Evolutionary conservation across 2,329 filamentous ascomycete genomes (phyloP).

Genomic region (Aspergillus awamori): DNA sequence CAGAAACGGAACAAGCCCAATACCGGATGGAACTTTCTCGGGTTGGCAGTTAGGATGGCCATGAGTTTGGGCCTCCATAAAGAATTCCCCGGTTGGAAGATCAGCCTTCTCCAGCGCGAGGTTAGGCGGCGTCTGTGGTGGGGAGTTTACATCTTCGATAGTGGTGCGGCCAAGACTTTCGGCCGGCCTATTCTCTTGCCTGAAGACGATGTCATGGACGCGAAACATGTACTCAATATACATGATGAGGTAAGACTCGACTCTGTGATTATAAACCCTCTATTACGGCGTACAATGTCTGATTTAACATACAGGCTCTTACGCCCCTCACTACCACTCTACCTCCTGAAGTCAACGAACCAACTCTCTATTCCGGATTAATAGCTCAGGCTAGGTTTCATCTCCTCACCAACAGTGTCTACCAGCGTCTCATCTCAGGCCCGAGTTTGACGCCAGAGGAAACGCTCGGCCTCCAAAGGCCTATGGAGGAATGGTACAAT

Average conservation of each 20-base stretch:
- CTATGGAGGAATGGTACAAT: slow-evolving; percentile 48
- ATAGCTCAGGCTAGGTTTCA: slow-evolving; percentile 49
- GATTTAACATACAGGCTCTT: slow-evolving; percentile 31
- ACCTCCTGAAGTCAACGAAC: slow-evolving; percentile 41
- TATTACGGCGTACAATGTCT: neutral
- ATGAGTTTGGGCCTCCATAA: slow-evolving; percentile 56
- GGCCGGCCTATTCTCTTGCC: slow-evolving; percentile 52
- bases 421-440: slow-evolving; percentile 49
- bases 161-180: slow-evolving; percentile 55
- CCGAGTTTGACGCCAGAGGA: slow-evolving; percentile 47
- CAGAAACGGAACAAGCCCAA: slow-evolving; percentile 57
- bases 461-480: slow-evolving; percentile 43
- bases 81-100: slow-evolving; percentile 53
- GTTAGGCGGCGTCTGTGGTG: slow-evolving; percentile 47
- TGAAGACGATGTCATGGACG: slow-evolving; percentile 48
- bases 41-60: slow-evolving; percentile 53
- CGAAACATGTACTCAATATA: slow-evolving; percentile 49
- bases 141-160: slow-evolving; percentile 51
- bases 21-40: slow-evolving; percentile 54
- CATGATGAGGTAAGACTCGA: slow-evolving; percentile 40
- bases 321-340: slow-evolving; percentile 40
- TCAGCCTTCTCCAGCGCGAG: slow-evolving; percentile 47
- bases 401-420: slow-evolving; percentile 48
- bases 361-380: slow-evolving; percentile 49
- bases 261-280: no score